These are phyloP conservation scores for Lodderomyces metapsilosis DNA, from an alignment of 1,139 yeast species.

Conservation along the genomic window DNA sequence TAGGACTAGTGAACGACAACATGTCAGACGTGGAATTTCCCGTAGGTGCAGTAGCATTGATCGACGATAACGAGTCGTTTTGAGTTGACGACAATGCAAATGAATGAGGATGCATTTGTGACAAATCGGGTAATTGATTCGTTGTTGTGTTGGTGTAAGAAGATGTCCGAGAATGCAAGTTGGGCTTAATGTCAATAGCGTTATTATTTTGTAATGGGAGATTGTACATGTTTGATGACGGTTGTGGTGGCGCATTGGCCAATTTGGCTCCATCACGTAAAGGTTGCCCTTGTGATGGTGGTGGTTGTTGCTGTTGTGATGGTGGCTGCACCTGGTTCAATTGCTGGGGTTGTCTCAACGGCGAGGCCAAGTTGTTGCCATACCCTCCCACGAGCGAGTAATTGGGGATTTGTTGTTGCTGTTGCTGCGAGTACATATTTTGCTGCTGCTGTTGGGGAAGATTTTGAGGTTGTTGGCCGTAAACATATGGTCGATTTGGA, in stretches of 20 bases:
- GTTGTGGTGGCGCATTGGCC: conserved; percentile 29
- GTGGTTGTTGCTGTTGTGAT: background rate
- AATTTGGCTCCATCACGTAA: conserved; percentile 31
- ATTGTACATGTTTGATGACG: conserved; percentile 23
- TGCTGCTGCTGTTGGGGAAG: conserved; percentile 4
- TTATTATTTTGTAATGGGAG: conserved; percentile 29
- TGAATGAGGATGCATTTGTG: conserved; percentile 4
- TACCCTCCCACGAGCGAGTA: conserved; percentile 3
- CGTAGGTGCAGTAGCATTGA: conserved; percentile 4
- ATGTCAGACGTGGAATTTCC: conserved; percentile 7
- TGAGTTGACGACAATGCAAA: conserved; percentile 5
- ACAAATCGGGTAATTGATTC: conserved; percentile 3
- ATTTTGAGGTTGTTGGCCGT: background rate
- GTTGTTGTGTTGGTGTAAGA: conserved; percentile 13
- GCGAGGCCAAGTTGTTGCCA: conserved; percentile 32
- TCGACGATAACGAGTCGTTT: conserved; percentile 4
- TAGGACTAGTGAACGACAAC: conserved; percentile 43
- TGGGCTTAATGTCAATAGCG: conserved; percentile 15
- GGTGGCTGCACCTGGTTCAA: background rate
- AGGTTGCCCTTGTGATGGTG: background rate
- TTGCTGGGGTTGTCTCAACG: conserved; percentile 25
- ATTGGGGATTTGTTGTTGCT: conserved; percentile 16
- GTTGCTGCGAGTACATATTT: conserved; percentile 12
- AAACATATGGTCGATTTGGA: conserved; percentile 6
- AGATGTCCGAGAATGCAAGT: conserved; percentile 13